These are phyloP conservation scores for Aspergillus tubingensis DNA, from an alignment of 2,329 filamentous ascomycete species.

Conservation along the genomic window DNA sequence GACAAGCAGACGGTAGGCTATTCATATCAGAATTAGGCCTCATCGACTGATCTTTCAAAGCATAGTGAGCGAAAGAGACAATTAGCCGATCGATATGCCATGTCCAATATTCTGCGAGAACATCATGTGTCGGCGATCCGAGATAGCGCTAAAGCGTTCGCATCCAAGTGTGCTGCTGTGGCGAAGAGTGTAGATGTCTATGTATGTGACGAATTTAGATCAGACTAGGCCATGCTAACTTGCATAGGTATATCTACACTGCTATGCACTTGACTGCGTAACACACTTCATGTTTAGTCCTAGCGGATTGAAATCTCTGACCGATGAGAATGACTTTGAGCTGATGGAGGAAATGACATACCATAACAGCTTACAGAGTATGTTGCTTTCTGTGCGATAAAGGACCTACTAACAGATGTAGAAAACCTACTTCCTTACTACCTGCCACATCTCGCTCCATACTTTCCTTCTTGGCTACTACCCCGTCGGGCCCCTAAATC, in stretches of 20 bases:
- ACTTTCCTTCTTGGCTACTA: conserved; percentile 52
- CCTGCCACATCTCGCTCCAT: conserved; percentile 53
- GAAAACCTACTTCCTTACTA: conserved; percentile 64
- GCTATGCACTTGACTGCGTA: conserved; percentile 69
- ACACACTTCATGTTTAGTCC: conserved; percentile 71
- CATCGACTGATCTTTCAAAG: conserved; percentile 36
- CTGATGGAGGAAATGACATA: conserved; percentile 71
- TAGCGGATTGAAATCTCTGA: conserved; percentile 62
- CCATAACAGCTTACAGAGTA: conserved; percentile 68
- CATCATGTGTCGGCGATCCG: conserved; percentile 59
- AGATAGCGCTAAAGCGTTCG: conserved; percentile 58
- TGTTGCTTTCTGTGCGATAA: conserved; percentile 25
- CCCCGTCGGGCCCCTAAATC: conserved; percentile 62
- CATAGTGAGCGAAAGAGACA: conserved; percentile 65
- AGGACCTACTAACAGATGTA: conserved; percentile 29
- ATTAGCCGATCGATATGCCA: conserved; percentile 68
- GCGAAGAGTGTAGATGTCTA: conserved; percentile 61
- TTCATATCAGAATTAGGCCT: no score
- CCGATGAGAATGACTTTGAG: conserved; percentile 57
- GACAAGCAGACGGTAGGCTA: conserved; percentile 12
- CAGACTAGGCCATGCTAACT: not conserved
- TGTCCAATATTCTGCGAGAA: conserved; percentile 64
- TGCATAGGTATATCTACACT: conserved; percentile 53
- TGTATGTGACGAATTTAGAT: conserved; percentile 44
- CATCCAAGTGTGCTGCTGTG: conserved; percentile 53